Conservation (phyloP, 2,329 filamentous ascomycete genomes). For the Didymella segeticola region DNA sequence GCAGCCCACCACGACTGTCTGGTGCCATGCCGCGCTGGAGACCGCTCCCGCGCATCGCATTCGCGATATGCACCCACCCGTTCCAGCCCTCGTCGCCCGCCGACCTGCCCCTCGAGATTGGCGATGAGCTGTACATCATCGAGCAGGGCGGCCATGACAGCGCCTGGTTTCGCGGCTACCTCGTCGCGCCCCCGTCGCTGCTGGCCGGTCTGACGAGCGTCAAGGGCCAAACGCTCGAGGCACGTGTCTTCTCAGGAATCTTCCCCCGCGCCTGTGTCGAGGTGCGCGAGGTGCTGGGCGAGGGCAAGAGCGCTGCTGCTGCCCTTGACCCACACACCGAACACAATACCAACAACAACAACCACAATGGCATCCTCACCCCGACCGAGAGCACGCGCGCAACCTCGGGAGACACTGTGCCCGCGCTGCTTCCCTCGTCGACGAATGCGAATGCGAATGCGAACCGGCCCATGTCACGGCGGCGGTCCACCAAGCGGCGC, state of each 20-base stretch:
- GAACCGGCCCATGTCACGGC: constrained; percentile 38
- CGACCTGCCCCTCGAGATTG: constrained; percentile 94
- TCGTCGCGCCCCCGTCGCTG: constrained; percentile 91
- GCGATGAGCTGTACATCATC: constrained; percentile 98
- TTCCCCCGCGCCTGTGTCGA: constrained; percentile 96
- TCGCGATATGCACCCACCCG: constrained; percentile 94
- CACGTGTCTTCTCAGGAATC: constrained; percentile 97
- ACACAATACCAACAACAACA: constrained; percentile 41
- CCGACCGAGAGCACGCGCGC: constrained; percentile 48
- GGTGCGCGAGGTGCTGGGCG: constrained; percentile 88
- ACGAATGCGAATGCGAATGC: no score
- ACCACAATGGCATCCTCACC: constrained; percentile 49
- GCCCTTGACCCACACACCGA: constrained; percentile 24
- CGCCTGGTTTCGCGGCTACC: constrained; percentile 93
- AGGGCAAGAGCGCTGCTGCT: constrained; percentile 36
- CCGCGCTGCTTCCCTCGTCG: constrained; percentile 33
- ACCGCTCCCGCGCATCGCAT: constrained; percentile 95
- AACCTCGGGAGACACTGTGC: constrained; percentile 37
- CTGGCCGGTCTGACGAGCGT: constrained; percentile 88
- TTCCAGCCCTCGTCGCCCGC: constrained; percentile 86
- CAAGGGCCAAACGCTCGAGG: constrained; percentile 92
- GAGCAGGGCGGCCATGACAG: constrained; percentile 87
- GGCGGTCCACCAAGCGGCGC: constrained; percentile 42
- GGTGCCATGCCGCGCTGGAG: constrained; percentile 72
- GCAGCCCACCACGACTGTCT: constrained; percentile 38